Percentiles rank a stretch among this genome's conserved stretches.
Evolutionary conservation across 306 rosid genomes (phyloP).

Genomic region (Senna siamea): DNA sequence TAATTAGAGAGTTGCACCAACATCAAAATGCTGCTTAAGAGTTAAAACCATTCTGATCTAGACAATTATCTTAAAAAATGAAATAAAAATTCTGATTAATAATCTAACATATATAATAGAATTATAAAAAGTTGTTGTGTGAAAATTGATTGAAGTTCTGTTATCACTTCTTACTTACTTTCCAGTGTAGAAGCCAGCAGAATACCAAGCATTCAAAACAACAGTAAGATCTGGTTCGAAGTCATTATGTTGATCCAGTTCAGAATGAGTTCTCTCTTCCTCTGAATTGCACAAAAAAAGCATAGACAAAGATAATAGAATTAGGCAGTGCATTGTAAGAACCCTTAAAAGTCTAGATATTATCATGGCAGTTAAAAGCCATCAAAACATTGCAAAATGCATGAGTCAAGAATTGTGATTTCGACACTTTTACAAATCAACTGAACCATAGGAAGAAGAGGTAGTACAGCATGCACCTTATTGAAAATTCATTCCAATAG

Average conservation of each 20-base stretch:
- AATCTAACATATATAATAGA: not conserved
- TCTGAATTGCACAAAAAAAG: not conserved
- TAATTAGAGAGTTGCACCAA: constrained; percentile 2
- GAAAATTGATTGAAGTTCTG: not conserved
- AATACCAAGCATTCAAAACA: constrained; percentile 90
- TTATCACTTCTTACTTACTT: constrained; percentile 51
- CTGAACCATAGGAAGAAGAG: not conserved
- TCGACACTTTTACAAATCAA: not conserved
- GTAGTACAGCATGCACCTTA: not conserved
- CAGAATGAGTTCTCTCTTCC: not conserved
- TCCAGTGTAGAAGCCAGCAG: constrained; percentile 89
- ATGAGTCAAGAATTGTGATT: not conserved
- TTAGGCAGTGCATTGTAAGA: not conserved
- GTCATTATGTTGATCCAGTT: constrained; percentile 46
- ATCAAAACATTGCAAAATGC: no score
- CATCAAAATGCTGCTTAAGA: constrained; percentile 22
- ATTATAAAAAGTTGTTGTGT: not conserved
- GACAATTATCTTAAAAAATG: not conserved
- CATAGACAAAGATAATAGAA: not conserved
- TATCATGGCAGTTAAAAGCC: not conserved
- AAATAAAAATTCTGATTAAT: not conserved
- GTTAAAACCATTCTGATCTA: not conserved
- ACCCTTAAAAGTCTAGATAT: not conserved
- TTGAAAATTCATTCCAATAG: not conserved
- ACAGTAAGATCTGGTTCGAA: constrained; percentile 61